phyloP scores from a whole-genome alignment of 768 basidiomycete genomes.

The Hysterangium stoloniferum region DNA sequence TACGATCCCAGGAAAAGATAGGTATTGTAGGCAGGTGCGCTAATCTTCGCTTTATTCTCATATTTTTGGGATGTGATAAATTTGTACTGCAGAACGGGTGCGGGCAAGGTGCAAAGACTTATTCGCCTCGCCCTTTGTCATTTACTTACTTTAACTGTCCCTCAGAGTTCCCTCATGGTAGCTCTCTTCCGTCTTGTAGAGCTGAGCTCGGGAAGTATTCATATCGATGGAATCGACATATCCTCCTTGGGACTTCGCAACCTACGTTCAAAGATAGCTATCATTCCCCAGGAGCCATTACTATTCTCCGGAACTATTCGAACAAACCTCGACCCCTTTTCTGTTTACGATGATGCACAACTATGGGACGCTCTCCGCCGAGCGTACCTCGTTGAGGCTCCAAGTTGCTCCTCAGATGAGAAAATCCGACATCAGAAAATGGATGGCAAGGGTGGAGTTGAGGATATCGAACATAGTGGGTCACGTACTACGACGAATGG shows the following conservation, averaged over 20 bases:
- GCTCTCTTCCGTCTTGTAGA: constrained; percentile 66
- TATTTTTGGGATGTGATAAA: neutral
- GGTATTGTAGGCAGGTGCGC: constrained; percentile 60
- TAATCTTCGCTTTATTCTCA: constrained; percentile 1
- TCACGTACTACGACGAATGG: constrained; percentile 22
- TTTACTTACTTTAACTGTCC: neutral
- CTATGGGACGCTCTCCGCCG: constrained; percentile 71
- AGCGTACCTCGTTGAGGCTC: constrained; percentile 38
- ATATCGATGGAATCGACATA: constrained; percentile 63
- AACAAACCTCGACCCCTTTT: constrained; percentile 36
- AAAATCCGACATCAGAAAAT: constrained; percentile 32
- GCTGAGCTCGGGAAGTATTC: constrained; percentile 48
- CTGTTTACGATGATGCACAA: constrained; percentile 44
- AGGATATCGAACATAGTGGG: neutral
- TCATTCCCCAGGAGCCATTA: constrained; percentile 63
- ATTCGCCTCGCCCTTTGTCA: no score
- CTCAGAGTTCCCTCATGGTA: constrained; percentile 43
- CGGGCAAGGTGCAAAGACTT: constrained; percentile 38
- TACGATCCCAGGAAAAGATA: constrained; percentile 65
- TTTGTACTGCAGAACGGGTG: constrained; percentile 33
- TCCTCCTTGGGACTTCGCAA: constrained; percentile 59
- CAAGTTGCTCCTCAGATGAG: constrained; percentile 8
- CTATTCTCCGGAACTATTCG: constrained; percentile 46
- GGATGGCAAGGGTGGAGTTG: neutral
- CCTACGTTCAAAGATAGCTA: constrained; percentile 49